Percentiles rank a stretch among this genome's conserved stretches.
These are phyloP conservation scores for Penicillium robsamsonii DNA, from an alignment of 495 filamentous ascomycete genomes.

Conservation along the genomic window DNA sequence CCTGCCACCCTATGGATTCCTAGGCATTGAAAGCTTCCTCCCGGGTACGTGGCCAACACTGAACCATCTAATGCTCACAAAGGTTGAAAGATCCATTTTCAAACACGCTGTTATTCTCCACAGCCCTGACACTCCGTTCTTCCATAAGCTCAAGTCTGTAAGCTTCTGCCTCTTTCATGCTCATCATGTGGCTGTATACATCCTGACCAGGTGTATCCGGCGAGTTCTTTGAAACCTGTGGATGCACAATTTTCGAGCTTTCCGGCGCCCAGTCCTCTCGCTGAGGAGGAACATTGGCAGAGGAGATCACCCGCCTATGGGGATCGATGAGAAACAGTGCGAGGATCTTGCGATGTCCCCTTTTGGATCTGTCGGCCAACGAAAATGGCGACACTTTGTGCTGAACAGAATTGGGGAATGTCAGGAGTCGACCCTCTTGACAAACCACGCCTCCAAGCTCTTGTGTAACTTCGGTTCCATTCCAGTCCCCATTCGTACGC, in stretches of 20 bases:
- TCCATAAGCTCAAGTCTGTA: conserved; percentile 50
- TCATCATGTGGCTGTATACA: conserved; percentile 33
- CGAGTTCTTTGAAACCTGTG: conserved; percentile 7
- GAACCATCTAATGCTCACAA: conserved; percentile 29
- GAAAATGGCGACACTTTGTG: no score
- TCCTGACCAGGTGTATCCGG: conserved; percentile 17
- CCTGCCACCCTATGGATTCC: not conserved
- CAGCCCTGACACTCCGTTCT: conserved; percentile 32
- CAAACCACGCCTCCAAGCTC: no score
- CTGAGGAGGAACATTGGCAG: conserved; percentile 57
- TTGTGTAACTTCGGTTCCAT: no score
- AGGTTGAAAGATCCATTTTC: conserved; percentile 20
- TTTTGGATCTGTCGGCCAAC: no score
- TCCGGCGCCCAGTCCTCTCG: conserved; percentile 37
- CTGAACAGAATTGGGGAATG: no score
- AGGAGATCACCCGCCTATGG: conserved; percentile 46
- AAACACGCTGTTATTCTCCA: conserved; percentile 19
- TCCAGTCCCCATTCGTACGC: no score
- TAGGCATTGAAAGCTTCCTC: not conserved
- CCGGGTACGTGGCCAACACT: not conserved
- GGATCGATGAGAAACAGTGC: conserved; percentile 60
- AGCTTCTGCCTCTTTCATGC: conserved; percentile 42
- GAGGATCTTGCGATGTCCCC: not conserved
- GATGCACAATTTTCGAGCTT: not conserved
- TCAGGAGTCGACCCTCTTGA: no score